Evolutionary conservation across 768 basidiomycete genomes (phyloP), one percentile per base, ranked within the genome.

Genomic region (Suillus variegatus): DNA sequence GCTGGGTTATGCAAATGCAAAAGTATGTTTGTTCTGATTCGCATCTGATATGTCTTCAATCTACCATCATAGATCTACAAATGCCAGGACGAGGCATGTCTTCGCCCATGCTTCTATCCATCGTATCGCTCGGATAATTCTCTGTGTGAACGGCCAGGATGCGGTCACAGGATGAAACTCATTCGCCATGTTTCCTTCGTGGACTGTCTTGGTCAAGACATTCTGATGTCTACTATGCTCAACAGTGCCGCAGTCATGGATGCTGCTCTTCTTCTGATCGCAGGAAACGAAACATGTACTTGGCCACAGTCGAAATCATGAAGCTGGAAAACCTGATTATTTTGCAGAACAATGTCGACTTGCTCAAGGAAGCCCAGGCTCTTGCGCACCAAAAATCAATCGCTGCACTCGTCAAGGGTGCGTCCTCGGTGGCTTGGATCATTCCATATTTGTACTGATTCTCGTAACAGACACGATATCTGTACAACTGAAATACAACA

Each of bases 241-340:
- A 99, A 99, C 85, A 97, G 97, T 78, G 97, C 97, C 49, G 97
- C 97, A 10, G 97, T 99, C 83, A 99, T 99, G 97, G 96, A 99
- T 79, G 97, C 96, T 63, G 97, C 97, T 5, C 82, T 99, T 0
- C 85, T 99, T 1, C 89, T 99, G 62, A 88, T 99, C 65, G 97
- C 97, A 25, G 97, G 93, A 36, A 99, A 99, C 80, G 97, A 99
- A 84, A 93, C 95, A 4, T 99, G 97, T 77, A 99, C 84, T 82
- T 99, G 63, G 97, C 97, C 38, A 97, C 97, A 6, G 94, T 99
- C 54, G 97, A 99, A 78, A 99, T 99, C 80, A 99, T 99, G 95
- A 97, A 97, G 80, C 84, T 99, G 66, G 88, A 98, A 76, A 90
- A 99, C 75, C 96, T 99, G 74, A 95, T 99, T 78, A 98, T 98